phyloP scores from a whole-genome alignment of 345 rosid species.

The Lenwebbia sp. region DNA sequence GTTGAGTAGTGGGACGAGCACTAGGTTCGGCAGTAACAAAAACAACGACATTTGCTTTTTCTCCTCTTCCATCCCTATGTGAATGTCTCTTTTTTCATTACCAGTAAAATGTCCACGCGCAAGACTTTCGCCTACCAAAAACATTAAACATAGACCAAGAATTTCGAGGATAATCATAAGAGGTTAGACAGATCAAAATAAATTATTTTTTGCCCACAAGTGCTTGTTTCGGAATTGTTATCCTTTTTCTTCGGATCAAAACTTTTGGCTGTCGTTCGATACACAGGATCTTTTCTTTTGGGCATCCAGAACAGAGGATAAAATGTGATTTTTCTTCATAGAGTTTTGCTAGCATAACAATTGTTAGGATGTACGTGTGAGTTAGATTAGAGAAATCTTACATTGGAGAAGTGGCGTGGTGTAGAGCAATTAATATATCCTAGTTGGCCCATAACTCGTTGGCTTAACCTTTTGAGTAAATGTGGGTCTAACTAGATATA shows the following conservation, averaged over 20 bases:
- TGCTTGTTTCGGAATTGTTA: background rate
- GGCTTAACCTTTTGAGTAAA: too few relatives aligned
- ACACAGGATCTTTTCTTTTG: background rate
- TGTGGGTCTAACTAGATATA: too few relatives aligned
- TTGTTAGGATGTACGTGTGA: too few relatives aligned
- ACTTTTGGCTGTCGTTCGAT: background rate
- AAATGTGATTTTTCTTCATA: too few relatives aligned
- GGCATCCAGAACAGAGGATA: background rate
- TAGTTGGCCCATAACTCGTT: too few relatives aligned
- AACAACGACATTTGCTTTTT: too few relatives aligned
- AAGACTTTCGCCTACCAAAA: background rate
- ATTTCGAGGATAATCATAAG: background rate
- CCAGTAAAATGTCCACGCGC: background rate
- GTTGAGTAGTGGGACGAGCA: too few relatives aligned
- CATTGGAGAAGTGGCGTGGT: too few relatives aligned
- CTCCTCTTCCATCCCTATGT: accelerated
- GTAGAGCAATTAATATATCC: too few relatives aligned
- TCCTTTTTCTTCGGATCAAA: background rate
- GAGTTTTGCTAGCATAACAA: too few relatives aligned
- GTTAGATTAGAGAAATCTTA: too few relatives aligned
- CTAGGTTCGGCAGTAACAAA: too few relatives aligned
- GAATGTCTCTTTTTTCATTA: background rate
- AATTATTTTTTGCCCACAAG: background rate
- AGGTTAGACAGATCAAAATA: background rate
- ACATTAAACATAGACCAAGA: background rate